Evolutionary conservation across 352 stramenopile genomes (phyloP).

Genomic region (Globisporangium radiosum): DNA sequence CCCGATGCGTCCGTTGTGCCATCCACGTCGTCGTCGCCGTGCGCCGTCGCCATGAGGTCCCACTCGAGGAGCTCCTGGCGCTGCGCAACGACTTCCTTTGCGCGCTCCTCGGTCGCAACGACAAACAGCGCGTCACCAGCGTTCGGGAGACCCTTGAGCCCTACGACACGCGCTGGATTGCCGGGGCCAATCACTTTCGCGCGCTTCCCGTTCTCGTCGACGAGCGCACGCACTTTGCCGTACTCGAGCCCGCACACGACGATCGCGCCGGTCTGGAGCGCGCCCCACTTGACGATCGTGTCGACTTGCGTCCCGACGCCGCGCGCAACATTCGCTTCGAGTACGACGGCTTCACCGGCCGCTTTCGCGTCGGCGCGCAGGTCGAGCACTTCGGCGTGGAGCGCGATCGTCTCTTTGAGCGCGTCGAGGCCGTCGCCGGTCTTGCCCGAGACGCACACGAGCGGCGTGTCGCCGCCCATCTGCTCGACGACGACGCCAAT

Average conservation of each 20-base stretch:
- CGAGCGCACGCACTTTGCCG: constrained; percentile 87
- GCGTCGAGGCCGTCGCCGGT: constrained; percentile 91
- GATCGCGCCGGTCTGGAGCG: constrained; percentile 90
- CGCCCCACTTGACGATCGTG: constrained; percentile 95
- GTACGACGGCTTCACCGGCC: constrained; percentile 91
- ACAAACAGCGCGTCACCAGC: constrained; percentile 71
- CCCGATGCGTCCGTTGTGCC: constrained; percentile 27
- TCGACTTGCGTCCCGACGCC: constrained; percentile 94
- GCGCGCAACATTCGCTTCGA: constrained; percentile 94
- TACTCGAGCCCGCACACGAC: constrained; percentile 95
- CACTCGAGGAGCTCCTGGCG: constrained; percentile 70
- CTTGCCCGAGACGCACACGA: constrained; percentile 96
- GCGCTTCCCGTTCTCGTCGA: constrained; percentile 67
- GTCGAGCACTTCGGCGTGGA: constrained; percentile 96
- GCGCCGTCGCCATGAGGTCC: constrained; percentile 58
- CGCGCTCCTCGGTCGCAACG: constrained; percentile 64
- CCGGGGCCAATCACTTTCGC: constrained; percentile 89
- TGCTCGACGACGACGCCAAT: constrained; percentile 93
- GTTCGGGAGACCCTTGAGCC: constrained; percentile 80
- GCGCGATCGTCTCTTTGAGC: constrained; percentile 95
- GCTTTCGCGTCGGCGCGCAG: constrained; percentile 89
- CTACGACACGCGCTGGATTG: constrained; percentile 86
- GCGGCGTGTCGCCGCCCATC: constrained; percentile 91
- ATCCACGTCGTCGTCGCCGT: constrained; percentile 47
- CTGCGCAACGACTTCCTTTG: constrained; percentile 72